Evolutionary conservation across 2,329 filamentous ascomycete species (phyloP), one percentile per base, ranked within the genome.

Genomic region (Ceratocystis variospora): DNA sequence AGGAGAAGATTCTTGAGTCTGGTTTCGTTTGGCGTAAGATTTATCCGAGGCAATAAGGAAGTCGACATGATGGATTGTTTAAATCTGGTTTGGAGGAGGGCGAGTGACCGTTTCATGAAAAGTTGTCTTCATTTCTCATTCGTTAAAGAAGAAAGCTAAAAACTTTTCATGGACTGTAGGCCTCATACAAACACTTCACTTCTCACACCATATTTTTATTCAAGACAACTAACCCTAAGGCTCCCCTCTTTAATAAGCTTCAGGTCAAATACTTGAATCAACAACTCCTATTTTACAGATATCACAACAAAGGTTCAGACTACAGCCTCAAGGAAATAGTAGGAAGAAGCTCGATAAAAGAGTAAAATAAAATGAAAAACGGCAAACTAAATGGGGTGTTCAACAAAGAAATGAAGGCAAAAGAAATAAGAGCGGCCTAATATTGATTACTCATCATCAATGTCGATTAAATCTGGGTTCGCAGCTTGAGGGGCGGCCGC

Each of bases 391-490:
- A 53, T 61, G 48, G 55, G 37, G 33, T 68, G 69, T 28, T 69
- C 69, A 67, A 44, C 41, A 68, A 61, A 64, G 4, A 64, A 63
- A 66, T 64, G 66, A 67, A 65, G 62, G 28, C 55, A 57, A 63
- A 62, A 66, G 66, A 68, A 64, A 63, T 44, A n/a, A 50, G 6
- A 15, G 12, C 5, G 15, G 7, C 17, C n/a, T 48, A 31, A 25
- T 6, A 15, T 3, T 15, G 53, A 59, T 61, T 67, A 65, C 62
- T 76, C 79, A 70, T 88, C 85, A 73, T 89, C 86, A 70, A 91
- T 81, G 72, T 90, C 84, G 73, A 96, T 94, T 28, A 89, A 90
- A 73, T 96, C 91, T 1, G 91, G 90, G 73, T 96, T 96, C 5
- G 82, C 79, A 12, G 83, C 76, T 22, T 80, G 77, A 50, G 75